Percentiles rank a stretch among this genome's conserved stretches.
These are phyloP conservation scores for Podospora appendiculata DNA, from an alignment of 495 filamentous ascomycete genomes.

Conservation along the genomic window DNA sequence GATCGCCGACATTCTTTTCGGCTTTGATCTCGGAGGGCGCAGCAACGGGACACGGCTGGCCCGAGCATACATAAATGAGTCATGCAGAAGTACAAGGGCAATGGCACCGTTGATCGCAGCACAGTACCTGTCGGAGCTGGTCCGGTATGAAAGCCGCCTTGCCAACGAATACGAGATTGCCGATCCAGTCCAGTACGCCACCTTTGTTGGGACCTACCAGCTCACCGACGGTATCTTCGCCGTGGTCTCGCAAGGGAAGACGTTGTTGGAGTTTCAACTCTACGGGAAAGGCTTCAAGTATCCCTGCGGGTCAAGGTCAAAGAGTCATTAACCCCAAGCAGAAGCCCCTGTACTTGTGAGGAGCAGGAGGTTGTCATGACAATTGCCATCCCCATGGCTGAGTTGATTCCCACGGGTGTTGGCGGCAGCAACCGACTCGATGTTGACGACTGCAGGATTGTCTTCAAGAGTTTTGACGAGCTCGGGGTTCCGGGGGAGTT, in stretches of 20 bases:
- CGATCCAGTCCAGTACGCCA: neutral
- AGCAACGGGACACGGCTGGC: neutral
- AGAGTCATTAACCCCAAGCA: neutral
- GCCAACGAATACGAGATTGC: neutral
- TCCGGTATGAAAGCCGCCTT: neutral
- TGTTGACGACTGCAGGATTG: slow-evolving; percentile 1
- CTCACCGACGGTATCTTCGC: neutral
- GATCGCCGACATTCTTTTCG: slow-evolving; percentile 4
- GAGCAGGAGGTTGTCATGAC: slow-evolving; percentile 3
- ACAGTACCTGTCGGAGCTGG: neutral
- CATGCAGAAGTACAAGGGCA: neutral
- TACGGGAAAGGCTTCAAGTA: slow-evolving; percentile 3
- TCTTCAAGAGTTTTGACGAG: neutral
- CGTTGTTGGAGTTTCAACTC: neutral
- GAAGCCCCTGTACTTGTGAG: too few relatives aligned
- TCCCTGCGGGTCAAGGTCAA: slow-evolving; percentile 6
- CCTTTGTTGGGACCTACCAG: neutral
- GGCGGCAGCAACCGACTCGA: slow-evolving; percentile 7
- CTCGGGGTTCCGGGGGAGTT: neutral
- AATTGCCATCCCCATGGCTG: slow-evolving; percentile 8
- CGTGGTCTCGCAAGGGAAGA: neutral
- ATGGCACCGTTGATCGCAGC: neutral
- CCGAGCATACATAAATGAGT: neutral
- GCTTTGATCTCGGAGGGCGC: too few relatives aligned
- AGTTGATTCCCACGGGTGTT: slow-evolving; percentile 5